Conservation (phyloP, 1,284 basidiomycete genomes). For the Neonothopanus nambi region DNA sequence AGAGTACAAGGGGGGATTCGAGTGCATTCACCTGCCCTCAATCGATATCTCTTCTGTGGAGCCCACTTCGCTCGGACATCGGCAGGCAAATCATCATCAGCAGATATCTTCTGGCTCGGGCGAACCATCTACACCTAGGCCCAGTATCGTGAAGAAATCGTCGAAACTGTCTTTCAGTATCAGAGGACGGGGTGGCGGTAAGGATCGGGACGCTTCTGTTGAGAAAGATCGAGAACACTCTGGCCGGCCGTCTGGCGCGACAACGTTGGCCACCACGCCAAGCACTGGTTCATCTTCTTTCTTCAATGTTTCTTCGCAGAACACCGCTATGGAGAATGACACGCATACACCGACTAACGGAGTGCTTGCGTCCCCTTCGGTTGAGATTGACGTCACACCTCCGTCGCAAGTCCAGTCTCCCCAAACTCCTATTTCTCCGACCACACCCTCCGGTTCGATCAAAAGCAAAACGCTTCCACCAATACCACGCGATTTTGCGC, state of each 20-base stretch:
- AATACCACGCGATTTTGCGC: constrained; percentile 68
- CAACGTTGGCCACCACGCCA: constrained; percentile 56
- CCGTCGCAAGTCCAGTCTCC: constrained; percentile 13
- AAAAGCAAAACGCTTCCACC: constrained; percentile 69
- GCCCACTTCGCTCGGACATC: constrained; percentile 28
- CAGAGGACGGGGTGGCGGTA: constrained; percentile 29
- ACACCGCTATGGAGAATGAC: constrained; percentile 39
- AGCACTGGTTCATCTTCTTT: constrained; percentile 79
- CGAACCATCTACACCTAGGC: constrained; percentile 46
- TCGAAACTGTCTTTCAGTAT: constrained; percentile 69
- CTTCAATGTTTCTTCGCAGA: constrained; percentile 69
- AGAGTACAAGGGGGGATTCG: constrained; percentile 89
- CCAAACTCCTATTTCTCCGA: constrained; percentile 27
- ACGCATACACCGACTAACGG: constrained; percentile 19
- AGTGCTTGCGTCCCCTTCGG: constrained; percentile 20
- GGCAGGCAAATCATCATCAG: constrained; percentile 43
- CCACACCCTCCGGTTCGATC: constrained; percentile 37
- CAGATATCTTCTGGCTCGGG: constrained; percentile 50
- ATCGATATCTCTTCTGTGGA: constrained; percentile 83
- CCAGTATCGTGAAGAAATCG: constrained; percentile 68
- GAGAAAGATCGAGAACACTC: constrained; percentile 37
- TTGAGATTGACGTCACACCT: constrained; percentile 31
- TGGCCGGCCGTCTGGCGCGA: constrained; percentile 52
- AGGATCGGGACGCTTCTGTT: constrained; percentile 36
- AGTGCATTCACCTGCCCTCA: constrained; percentile 93